Conservation (phyloP, 257 asterid genomes). For the Solanum bulbocastanum region DNA sequence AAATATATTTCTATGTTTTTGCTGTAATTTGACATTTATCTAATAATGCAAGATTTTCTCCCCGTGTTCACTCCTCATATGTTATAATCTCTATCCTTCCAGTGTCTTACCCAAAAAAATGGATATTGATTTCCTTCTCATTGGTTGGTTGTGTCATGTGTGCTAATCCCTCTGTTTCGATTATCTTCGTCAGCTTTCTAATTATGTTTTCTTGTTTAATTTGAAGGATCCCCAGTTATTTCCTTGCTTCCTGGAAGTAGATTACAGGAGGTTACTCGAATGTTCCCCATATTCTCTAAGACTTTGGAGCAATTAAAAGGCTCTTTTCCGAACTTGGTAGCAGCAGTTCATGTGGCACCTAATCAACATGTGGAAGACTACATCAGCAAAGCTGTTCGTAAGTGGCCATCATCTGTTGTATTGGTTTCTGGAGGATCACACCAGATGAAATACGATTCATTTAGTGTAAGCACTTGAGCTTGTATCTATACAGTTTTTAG, state of each 20-base stretch:
- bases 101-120: background rate
- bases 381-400: conserved; percentile 24
- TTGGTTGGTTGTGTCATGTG: background rate
- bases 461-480: conserved; percentile 48
- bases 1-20: background rate
- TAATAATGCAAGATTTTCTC: background rate
- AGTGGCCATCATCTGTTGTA: conserved; percentile 60
- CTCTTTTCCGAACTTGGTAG: conserved; percentile 32
- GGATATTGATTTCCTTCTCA: background rate
- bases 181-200: background rate
- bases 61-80: background rate
- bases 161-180: background rate
- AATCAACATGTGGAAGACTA: conserved; percentile 60
- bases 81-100: background rate
- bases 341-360: conserved; percentile 79
- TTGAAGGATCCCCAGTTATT: conserved; percentile 58
- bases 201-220: background rate
- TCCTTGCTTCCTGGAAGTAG: conserved; percentile 96
- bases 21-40: background rate
- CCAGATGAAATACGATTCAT: conserved; percentile 47
- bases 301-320: conserved; percentile 48
- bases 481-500: background rate
- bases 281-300: conserved; percentile 63
- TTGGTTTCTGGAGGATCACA: conserved; percentile 60
- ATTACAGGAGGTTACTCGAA: conserved; percentile 80